Percentiles rank a stretch among this genome's conserved stretches.
These are phyloP conservation scores for Diutina siamensis DNA, from an alignment of 1,139 yeast species.

Conservation along the genomic window DNA sequence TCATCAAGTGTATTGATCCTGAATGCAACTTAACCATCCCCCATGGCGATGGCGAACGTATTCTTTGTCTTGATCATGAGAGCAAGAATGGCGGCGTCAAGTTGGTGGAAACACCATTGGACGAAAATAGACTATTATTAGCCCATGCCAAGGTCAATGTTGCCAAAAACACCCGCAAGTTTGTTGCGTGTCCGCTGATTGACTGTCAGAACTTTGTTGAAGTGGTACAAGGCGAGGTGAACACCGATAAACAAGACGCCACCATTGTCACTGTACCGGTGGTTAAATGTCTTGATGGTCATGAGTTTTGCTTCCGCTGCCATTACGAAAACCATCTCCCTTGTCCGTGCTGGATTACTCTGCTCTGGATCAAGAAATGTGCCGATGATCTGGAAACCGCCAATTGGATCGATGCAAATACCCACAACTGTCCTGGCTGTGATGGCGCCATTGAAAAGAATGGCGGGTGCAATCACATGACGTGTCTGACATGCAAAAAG, in stretches of 20 bases:
- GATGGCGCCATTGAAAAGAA: conserved; percentile 54
- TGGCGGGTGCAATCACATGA: conserved; percentile 97
- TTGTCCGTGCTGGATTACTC: conserved; percentile 61
- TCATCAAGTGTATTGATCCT: conserved; percentile 55
- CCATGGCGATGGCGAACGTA: conserved; percentile 18
- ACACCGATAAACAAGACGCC: not conserved
- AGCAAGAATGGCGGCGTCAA: not conserved
- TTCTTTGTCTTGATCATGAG: not conserved
- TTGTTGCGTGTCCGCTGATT: conserved; percentile 80
- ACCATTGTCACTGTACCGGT: conserved; percentile 12
- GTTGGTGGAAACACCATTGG: not conserved
- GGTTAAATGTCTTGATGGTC: conserved; percentile 57
- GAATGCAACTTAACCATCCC: conserved; percentile 23
- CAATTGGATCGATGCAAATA: conserved; percentile 81
- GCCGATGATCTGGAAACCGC: conserved; percentile 82
- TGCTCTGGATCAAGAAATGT: conserved; percentile 69
- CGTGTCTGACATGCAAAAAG: conserved; percentile 62
- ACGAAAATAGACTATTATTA: conserved; percentile 11
- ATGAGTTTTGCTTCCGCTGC: conserved; percentile 75
- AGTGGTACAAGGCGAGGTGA: conserved; percentile 1
- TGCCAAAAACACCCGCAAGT: conserved; percentile 33
- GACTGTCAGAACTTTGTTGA: conserved; percentile 50
- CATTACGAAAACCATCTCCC: conserved; percentile 74
- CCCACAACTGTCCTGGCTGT: conserved; percentile 74
- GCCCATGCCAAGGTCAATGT: conserved; percentile 38